phyloP scores from a whole-genome alignment of 164 flowering plant species.

The Sedum album region DNA sequence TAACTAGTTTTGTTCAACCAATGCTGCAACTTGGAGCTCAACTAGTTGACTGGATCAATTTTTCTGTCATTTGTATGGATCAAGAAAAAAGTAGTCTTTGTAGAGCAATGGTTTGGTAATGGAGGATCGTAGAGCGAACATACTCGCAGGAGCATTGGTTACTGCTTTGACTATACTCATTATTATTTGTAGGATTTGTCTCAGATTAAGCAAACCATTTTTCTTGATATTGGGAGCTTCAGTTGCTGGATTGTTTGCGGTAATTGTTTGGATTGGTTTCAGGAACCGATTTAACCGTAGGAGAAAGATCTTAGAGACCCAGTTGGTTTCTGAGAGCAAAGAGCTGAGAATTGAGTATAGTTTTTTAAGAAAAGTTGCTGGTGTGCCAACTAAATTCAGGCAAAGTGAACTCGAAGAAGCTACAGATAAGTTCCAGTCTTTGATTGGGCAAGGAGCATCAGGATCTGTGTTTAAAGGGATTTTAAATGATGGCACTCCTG shows the following conservation, averaged over 20 bases:
- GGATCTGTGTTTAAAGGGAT: slow-evolving; percentile 76
- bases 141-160: slow-evolving; percentile 21
- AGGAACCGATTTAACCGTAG: slow-evolving; percentile 19
- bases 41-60: background rate
- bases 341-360: slow-evolving; percentile 78
- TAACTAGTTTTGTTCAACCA: background rate
- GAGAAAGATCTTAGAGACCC: slow-evolving; percentile 22
- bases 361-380: slow-evolving; percentile 73
- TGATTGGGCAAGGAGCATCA: slow-evolving; percentile 67
- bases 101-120: slow-evolving; percentile 21
- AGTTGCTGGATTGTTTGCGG: slow-evolving; percentile 32
- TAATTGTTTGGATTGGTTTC: slow-evolving; percentile 26
- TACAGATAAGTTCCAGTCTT: slow-evolving; percentile 48
- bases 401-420: slow-evolving; percentile 61
- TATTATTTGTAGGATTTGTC: slow-evolving; percentile 30
- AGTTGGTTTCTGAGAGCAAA: slow-evolving; percentile 32
- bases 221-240: slow-evolving; percentile 47
- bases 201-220: slow-evolving; percentile 35
- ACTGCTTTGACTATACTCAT: slow-evolving; percentile 31
- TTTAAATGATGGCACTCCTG: slow-evolving; percentile 56
- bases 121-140: slow-evolving; percentile 46
- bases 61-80: background rate
- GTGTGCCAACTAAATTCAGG: slow-evolving; percentile 61
- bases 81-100: background rate
- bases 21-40: background rate